Conservation (phyloP, 345 rosid species). For the Zanthoxylum bungeanum region DNA sequence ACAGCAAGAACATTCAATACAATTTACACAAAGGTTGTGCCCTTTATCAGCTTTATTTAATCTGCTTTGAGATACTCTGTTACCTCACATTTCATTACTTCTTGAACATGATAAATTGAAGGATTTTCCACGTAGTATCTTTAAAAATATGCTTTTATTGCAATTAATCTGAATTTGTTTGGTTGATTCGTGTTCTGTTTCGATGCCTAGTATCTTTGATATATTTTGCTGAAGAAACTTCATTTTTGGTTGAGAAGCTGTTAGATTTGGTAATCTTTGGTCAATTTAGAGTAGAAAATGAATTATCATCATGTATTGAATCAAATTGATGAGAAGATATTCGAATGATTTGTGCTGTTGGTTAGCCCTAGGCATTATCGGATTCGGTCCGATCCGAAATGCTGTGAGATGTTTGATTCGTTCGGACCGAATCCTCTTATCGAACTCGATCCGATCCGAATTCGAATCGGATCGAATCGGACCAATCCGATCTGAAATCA, state of each 20-base stretch:
- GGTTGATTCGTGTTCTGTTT: background rate
- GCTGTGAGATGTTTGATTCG: too few relatives aligned
- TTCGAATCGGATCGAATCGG: too few relatives aligned
- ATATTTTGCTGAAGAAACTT: background rate
- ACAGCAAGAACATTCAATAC: conserved; percentile 90
- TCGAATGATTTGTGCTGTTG: background rate
- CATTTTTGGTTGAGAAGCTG: background rate
- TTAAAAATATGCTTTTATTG: background rate
- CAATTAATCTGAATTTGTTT: background rate
- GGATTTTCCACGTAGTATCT: background rate
- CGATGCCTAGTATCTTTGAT: background rate
- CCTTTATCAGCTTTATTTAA: conserved; percentile 10
- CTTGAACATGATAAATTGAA: conserved; percentile 2
- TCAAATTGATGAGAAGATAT: background rate
- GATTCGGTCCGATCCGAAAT: too few relatives aligned
- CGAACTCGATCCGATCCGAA: too few relatives aligned
- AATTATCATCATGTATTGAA: background rate
- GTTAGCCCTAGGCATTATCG: too few relatives aligned
- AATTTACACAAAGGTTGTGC: conserved; percentile 82
- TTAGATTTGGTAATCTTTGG: background rate
- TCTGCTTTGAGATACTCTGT: background rate
- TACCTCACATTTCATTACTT: background rate
- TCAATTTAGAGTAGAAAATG: background rate
- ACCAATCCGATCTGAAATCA: too few relatives aligned
- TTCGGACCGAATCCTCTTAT: too few relatives aligned